Base-by-base conservation (phyloP, 2,329 filamentous ascomycete species). In the Chrysosphaeria jannelii region DNA sequence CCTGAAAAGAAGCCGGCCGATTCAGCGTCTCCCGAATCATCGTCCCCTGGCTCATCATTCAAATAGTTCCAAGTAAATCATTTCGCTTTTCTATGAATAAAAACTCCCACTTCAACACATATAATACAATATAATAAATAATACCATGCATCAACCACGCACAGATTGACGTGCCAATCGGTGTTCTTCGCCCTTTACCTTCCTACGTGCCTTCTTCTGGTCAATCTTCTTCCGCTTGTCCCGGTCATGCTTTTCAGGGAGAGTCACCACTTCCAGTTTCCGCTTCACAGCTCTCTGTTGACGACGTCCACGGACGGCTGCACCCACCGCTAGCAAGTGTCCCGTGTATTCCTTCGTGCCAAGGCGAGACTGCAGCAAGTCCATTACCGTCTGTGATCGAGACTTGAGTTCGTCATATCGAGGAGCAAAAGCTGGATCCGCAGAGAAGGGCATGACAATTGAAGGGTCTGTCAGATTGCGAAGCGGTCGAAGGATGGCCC, bases 191-290 rank as follows among this genome's bases (percentile, higher is more conserved):
- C 70, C 68, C 42, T 61, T 74, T 42, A 69, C 70, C 55, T 76
- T 89, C 41, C 67, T 64, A 43, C 66, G 63, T 35, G 69, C 68
- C 47, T 67, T 78, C 52, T 85, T 85, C 50, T 67, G 64, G 39
- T 85, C 75, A 30, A 71, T 57, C 50, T 69, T 78, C 50, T 68
- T 72, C 40, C 59, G 64, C 62, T 91, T 91, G 34, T 70, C 65
- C 37, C 57, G 52, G 14, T 66, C 74, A 35, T 65, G 64, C 39
- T 55, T 68, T 46, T 85, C 81, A 2, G 85, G 85, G 37, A 70
- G 61, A 23, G 58, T 58, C 13, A 97, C 65, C 8, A 74, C 74
- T 39, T 88, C 79, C 31, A 93, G 74, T 45, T 75, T 74, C 36
- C 85, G 60, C 58, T 97, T 97, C 31, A 56, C 61, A 25, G 69